Conservation (phyloP, 352 stramenopile genomes). For the Phytophthora fragariaefolia region DNA sequence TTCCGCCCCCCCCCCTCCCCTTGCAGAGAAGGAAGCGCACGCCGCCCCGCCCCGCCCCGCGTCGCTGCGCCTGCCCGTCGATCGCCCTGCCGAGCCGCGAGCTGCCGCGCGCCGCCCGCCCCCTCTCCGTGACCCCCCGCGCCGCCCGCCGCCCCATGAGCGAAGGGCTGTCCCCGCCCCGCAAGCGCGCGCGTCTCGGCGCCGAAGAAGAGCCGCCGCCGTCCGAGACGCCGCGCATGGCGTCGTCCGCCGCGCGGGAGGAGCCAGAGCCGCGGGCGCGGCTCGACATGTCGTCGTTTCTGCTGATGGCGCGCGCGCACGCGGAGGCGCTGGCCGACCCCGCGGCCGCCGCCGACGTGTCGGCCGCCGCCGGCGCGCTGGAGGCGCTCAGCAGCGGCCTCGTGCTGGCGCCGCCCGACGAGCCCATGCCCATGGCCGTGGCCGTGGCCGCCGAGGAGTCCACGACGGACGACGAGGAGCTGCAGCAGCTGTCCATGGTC, state of each 20-base stretch:
- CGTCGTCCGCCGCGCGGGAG: slow-evolving; percentile 2
- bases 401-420: slow-evolving; percentile 24
- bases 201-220: slow-evolving; percentile 30
- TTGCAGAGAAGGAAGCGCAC: background rate
- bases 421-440: slow-evolving; percentile 43
- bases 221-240: background rate
- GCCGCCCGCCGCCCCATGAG: slow-evolving; percentile 25
- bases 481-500: slow-evolving; percentile 73
- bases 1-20: background rate
- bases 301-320: slow-evolving; percentile 35
- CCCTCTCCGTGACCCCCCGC: background rate
- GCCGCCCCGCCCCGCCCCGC: too few species aligned
- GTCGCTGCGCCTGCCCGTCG: too few species aligned
- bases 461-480: slow-evolving; percentile 81
- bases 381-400: slow-evolving; percentile 39
- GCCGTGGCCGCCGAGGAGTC: slow-evolving; percentile 63
- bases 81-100: background rate
- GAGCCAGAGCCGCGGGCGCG: slow-evolving; percentile 23
- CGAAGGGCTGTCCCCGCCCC: slow-evolving; percentile 42
- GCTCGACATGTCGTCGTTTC: slow-evolving; percentile 48
- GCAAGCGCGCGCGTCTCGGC: slow-evolving; percentile 45
- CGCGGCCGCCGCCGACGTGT: slow-evolving; percentile 13
- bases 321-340: slow-evolving; percentile 19
- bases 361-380: slow-evolving; percentile 25
- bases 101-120: background rate